Percentiles rank a stretch among this genome's conserved stretches.
Conservation (phyloP, 257 asterid species). For the Marsdenia floribunda region DNA sequence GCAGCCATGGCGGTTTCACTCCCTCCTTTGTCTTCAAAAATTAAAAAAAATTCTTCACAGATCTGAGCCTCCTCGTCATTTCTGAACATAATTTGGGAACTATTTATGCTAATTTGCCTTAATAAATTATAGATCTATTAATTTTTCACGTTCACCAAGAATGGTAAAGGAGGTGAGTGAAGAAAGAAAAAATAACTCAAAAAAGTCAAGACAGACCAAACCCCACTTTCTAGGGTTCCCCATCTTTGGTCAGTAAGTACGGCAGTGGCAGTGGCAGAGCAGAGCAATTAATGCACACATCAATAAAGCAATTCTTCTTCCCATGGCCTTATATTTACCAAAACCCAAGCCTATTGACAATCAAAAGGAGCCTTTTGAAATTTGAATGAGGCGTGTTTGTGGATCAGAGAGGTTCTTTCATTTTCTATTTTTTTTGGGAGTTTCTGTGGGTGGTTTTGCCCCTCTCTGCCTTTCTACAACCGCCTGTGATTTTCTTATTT, state of each 20-base stretch:
- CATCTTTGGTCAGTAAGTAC: background rate
- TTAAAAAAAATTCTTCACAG: background rate
- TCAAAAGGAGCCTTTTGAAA: background rate
- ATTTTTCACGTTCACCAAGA: background rate
- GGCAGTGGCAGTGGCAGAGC: background rate
- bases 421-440: background rate
- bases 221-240: background rate
- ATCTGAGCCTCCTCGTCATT: constrained; percentile 18
- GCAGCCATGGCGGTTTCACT: constrained; percentile 33
- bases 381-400: constrained; percentile 4
- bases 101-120: no score
- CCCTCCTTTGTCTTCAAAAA: constrained; percentile 2
- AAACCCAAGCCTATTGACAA: no score
- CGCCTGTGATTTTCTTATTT: background rate
- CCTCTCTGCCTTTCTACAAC: background rate
- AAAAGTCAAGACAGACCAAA: background rate
- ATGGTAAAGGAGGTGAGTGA: no score
- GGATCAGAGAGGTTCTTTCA: background rate
- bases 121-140: background rate
- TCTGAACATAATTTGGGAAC: no score
- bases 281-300: background rate
- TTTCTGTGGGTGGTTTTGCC: constrained; percentile 6
- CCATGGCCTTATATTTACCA: background rate
- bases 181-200: no score
- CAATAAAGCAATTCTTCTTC: background rate